Percentiles rank a stretch among this genome's conserved stretches.
Evolutionary conservation across 441 rosid genomes (phyloP).

Genomic region (Jatropha multifida): DNA sequence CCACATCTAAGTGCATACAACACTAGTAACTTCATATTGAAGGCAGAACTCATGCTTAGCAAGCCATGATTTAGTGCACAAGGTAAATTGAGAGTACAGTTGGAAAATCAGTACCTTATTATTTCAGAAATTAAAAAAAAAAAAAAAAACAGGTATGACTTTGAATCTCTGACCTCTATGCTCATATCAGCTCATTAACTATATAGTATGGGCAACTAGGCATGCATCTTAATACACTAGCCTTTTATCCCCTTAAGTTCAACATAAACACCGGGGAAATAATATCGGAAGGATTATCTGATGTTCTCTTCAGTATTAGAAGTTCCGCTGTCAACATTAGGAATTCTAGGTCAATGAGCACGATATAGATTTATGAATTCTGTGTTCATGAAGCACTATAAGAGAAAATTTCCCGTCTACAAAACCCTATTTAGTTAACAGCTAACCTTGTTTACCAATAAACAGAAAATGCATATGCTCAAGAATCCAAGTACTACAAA

Average conservation of each 20-base stretch:
- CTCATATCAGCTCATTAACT: too few relatives aligned
- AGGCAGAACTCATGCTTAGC: too few relatives aligned
- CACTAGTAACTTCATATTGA: too few relatives aligned
- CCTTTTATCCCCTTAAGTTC: neutral
- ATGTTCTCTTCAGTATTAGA: neutral
- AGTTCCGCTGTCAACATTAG: neutral
- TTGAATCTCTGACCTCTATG: neutral
- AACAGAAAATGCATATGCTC: neutral
- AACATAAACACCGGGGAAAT: neutral
- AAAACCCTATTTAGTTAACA: neutral
- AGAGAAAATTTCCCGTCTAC: neutral
- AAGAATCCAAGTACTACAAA: neutral
- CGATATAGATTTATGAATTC: neutral
- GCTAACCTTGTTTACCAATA: neutral
- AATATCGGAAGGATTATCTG: neutral
- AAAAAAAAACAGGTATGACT: neutral
- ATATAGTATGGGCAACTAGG: too few relatives aligned
- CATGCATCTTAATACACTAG: too few relatives aligned
- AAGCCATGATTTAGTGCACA: too few relatives aligned
- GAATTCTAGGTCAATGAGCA: neutral
- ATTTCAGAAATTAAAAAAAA: too few relatives aligned
- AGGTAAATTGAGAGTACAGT: too few relatives aligned
- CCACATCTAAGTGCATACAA: too few relatives aligned
- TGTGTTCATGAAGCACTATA: neutral
- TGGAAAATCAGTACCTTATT: too few relatives aligned